Base-by-base conservation (phyloP, 805 yeast genomes). In the Yamadazyma philogaea region DNA sequence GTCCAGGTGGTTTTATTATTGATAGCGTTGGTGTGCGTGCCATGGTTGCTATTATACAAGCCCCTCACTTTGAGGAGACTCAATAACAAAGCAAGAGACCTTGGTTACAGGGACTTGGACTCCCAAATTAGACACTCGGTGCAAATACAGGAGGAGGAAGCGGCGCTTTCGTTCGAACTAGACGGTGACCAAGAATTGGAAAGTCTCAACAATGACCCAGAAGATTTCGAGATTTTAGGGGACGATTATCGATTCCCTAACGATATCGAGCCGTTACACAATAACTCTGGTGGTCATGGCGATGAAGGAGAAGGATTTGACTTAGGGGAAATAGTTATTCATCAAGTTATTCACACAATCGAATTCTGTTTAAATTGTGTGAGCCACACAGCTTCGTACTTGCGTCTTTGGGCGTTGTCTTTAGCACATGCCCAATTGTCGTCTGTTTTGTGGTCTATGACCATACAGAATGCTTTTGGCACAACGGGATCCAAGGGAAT, bases 391-490 rank as follows among this genome's bases (percentile, higher is more conserved):
- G 90, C 90, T 2, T 84, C 89, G 1, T 84, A 84, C 55, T 69
- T 84, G 53, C 74, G 90, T 62, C 68, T 84, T 45, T 84, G 90
- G 90, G 90, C 90, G 1, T 70, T 84, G 47, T 84, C 89, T 0
- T 66, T 84, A 50, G 90, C 90, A 0, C 90, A 84, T 56, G 85
- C 85, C n/a, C 90, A 84, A 63, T 69, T 84, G 47, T 82, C 88
- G 10, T 66, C 80, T 12, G 90, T 84, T 21, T 66, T 84, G 49
- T 84, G 89, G 88, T 69, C 80, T 28, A 84, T 84, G 90, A 84
- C 90, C 1, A 72, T 83, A 40, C 71, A 75, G 36, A 78, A 78
- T 48, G 75, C 87, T 0, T 82, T 83, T 60, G 78, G 79, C 2
- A 56, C 66, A 21, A 68, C 75, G 5, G 87, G 87, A 0, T 48